Conservation (phyloP, 202 grass and related monocot species). For the Dendrocalamus latiflorus region DNA sequence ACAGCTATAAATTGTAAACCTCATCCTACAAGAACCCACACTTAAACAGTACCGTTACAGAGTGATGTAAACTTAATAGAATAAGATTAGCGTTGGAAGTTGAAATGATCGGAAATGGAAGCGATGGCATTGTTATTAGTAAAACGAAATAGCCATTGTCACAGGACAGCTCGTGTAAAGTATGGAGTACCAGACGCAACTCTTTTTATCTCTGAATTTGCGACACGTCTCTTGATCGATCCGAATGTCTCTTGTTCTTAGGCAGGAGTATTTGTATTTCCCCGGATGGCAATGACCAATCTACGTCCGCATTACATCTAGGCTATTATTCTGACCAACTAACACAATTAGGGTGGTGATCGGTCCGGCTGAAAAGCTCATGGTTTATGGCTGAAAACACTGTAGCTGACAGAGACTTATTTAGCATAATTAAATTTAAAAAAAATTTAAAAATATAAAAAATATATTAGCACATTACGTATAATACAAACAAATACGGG, state of each 20-base stretch:
- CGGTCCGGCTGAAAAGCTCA: too few relatives aligned
- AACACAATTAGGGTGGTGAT: neutral
- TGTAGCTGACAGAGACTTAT: too few relatives aligned
- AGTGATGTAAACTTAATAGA: neutral
- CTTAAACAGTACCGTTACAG: neutral
- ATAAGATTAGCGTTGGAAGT: neutral
- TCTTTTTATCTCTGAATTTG: neutral
- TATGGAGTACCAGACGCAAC: slow-evolving; percentile 1
- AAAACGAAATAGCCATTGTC: neutral
- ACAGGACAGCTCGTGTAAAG: neutral
- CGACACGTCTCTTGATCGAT: slow-evolving; percentile 5
- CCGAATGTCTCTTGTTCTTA: neutral
- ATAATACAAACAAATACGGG: too few relatives aligned
- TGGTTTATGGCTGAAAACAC: too few relatives aligned
- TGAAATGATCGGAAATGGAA: neutral
- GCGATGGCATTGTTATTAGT: neutral
- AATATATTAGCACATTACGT: too few relatives aligned
- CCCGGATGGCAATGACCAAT: neutral
- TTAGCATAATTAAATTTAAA: too few relatives aligned
- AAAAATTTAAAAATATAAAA: too few relatives aligned
- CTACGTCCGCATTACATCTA: neutral
- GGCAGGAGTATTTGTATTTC: neutral
- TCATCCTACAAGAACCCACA: too few relatives aligned
- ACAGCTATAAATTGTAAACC: too few relatives aligned
- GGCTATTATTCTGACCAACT: neutral